phyloP scores from a whole-genome alignment of 2,329 filamentous ascomycete genomes.

The Stagonosporopsis tanaceti region DNA sequence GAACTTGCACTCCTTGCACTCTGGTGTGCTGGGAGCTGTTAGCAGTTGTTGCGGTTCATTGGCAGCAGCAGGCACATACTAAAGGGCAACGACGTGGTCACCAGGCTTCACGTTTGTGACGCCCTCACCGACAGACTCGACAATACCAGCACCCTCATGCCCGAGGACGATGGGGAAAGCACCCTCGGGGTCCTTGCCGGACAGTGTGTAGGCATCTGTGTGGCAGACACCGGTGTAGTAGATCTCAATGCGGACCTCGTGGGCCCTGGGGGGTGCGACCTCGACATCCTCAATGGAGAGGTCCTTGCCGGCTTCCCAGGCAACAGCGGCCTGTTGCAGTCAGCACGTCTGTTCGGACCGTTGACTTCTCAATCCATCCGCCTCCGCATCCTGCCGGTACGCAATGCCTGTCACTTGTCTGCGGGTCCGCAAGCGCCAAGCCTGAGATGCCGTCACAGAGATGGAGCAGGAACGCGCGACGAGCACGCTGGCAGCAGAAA shows the following conservation, averaged over 20 bases:
- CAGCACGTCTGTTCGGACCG: slow-evolving; percentile 21
- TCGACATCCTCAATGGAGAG: slow-evolving; percentile 91
- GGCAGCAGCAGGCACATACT: slow-evolving; percentile 44
- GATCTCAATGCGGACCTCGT: slow-evolving; percentile 97
- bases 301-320: slow-evolving; percentile 94
- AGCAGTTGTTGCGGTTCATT: slow-evolving; percentile 17
- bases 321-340: slow-evolving; percentile 77
- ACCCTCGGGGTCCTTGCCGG: slow-evolving; percentile 92
- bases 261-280: slow-evolving; percentile 84
- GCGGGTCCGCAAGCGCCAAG: slow-evolving; percentile 43
- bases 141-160: slow-evolving; percentile 54
- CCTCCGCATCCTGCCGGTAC: slow-evolving; percentile 14
- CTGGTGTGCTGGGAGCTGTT: slow-evolving; percentile 75
- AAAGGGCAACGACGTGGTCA: slow-evolving; percentile 74
- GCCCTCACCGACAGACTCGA: slow-evolving; percentile 77
- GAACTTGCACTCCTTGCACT: slow-evolving; percentile 99
- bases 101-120: slow-evolving; percentile 94
- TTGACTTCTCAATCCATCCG: background rate
- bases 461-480: slow-evolving; percentile 13
- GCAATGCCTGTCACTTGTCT: slow-evolving; percentile 16
- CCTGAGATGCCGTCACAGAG: slow-evolving; percentile 18
- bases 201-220: slow-evolving; percentile 74
- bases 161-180: slow-evolving; percentile 55
- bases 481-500: slow-evolving; percentile 64
- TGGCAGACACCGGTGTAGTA: slow-evolving; percentile 99